Evolutionary conservation across 148 eudicot genomes (phyloP).

Genomic region (Silene conica): DNA sequence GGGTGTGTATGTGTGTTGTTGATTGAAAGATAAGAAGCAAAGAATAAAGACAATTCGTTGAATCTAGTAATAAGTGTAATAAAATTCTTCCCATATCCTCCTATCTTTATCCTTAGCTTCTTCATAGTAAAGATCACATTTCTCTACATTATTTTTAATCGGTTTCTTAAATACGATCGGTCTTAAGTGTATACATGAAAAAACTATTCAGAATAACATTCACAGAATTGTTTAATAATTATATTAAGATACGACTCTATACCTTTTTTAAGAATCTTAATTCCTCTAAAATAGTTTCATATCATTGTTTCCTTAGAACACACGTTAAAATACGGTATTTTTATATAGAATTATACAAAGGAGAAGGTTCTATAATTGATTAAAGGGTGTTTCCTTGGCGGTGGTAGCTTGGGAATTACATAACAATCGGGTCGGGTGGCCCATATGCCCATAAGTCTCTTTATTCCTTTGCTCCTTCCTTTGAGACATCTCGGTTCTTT

Average conservation of each 20-base stretch:
- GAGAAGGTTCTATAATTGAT: neutral
- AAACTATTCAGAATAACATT: too few relatives aligned
- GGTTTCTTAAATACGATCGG: too few relatives aligned
- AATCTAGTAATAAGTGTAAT: constrained; percentile 13
- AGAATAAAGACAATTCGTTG: constrained; percentile 31
- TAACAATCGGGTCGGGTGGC: constrained; percentile 24
- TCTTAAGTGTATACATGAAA: too few relatives aligned
- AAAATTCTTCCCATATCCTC: constrained; percentile 11
- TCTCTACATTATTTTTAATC: neutral
- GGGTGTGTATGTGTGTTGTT: constrained; percentile 13
- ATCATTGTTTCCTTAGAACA: too few relatives aligned
- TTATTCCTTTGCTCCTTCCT: constrained; percentile 28
- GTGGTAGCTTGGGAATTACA: constrained; percentile 35
- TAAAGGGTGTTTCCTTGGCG: constrained; percentile 29
- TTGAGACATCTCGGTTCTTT: constrained; percentile 16
- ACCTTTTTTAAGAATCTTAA: too few relatives aligned
- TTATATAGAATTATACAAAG: neutral
- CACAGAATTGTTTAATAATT: too few relatives aligned
- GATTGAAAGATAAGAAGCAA: constrained; percentile 20
- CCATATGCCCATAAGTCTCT: constrained; percentile 24
- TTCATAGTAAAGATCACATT: constrained; percentile 6
- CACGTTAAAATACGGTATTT: too few relatives aligned
- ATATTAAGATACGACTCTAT: too few relatives aligned
- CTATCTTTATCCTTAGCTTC: constrained; percentile 19
- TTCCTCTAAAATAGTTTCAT: too few relatives aligned